These are phyloP conservation scores for Coemansia sp. DNA, from an alignment of 192 early-diverging fungal genomes.

Conservation along the genomic window DNA sequence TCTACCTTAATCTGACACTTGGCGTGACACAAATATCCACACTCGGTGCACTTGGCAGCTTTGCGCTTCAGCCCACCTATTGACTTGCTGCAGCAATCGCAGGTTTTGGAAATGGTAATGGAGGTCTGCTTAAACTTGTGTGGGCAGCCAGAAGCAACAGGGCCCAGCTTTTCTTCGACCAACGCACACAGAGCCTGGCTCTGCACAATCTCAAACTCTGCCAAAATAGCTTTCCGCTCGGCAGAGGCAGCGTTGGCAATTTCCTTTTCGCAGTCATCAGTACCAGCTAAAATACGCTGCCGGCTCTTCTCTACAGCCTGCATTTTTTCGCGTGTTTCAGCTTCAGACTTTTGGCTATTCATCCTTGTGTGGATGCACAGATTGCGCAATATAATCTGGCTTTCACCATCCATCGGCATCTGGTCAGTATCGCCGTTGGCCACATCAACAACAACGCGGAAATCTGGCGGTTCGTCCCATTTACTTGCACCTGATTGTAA, in stretches of 20 bases:
- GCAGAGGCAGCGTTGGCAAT: constrained; percentile 17
- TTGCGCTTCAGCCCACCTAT: constrained; percentile 47
- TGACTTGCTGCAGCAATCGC: constrained; percentile 50
- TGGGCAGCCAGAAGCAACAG: constrained; percentile 30
- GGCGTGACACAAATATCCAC: constrained; percentile 44
- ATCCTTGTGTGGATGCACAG: constrained; percentile 28
- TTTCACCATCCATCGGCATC: constrained; percentile 11
- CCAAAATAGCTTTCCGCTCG: constrained; percentile 29
- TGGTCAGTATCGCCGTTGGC: constrained; percentile 33
- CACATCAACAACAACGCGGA: constrained; percentile 15
- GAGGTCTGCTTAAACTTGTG: constrained; percentile 44
- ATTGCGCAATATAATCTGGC: constrained; percentile 48
- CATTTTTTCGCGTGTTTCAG: constrained; percentile 17
- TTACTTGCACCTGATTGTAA: background rate
- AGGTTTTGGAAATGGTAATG: constrained; percentile 37
- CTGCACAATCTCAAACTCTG: constrained; percentile 40
- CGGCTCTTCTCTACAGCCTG: constrained; percentile 28
- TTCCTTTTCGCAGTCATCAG: constrained; percentile 13
- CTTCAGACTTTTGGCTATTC: constrained; percentile 20
- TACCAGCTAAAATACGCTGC: background rate
- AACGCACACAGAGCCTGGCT: constrained; percentile 31
- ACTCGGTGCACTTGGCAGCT: constrained; percentile 31
- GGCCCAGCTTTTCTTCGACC: constrained; percentile 38
- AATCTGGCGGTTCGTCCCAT: constrained; percentile 1
- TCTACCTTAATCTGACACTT: constrained; percentile 51